These are phyloP conservation scores for Auricularia auricula-judae DNA, from an alignment of 768 basidiomycete genomes.

Conservation along the genomic window DNA sequence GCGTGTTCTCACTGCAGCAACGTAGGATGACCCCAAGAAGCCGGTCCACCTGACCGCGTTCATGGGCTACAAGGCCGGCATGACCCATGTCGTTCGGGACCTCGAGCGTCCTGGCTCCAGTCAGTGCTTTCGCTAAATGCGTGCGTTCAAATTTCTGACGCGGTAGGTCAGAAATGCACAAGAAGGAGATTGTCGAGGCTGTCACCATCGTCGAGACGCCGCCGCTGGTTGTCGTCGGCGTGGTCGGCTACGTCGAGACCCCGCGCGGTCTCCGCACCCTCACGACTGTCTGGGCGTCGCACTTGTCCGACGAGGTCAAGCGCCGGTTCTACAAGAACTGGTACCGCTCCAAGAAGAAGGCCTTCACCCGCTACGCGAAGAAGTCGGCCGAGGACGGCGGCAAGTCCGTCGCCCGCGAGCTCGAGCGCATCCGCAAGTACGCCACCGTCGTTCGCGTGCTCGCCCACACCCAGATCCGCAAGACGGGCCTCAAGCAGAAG, in stretches of 20 bases:
- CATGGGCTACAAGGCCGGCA: conserved; percentile 99
- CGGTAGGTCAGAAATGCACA: conserved; percentile 84
- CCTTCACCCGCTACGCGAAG: conserved; percentile 99
- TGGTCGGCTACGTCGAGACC: conserved; percentile 99
- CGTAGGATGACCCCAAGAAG: conserved; percentile 97
- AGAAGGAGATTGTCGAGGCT: conserved; percentile 97
- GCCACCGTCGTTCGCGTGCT: conserved; percentile 99
- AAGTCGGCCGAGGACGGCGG: conserved; percentile 94
- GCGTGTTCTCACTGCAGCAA: background rate
- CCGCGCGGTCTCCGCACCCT: conserved; percentile 97
- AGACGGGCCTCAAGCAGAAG: conserved; percentile 97
- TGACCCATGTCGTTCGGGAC: conserved; percentile 99
- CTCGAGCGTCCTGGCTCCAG: conserved; percentile 99
- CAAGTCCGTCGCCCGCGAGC: conserved; percentile 85
- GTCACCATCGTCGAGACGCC: conserved; percentile 95
- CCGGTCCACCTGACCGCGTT: conserved; percentile 96
- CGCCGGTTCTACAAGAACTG: conserved; percentile 99
- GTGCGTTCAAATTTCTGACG: background rate
- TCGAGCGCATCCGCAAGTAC: conserved; percentile 99
- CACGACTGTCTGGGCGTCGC: conserved; percentile 97
- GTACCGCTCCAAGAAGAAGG: conserved; percentile 99
- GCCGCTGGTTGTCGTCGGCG: conserved; percentile 91
- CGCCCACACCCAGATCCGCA: conserved; percentile 97
- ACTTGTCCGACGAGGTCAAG: conserved; percentile 95
- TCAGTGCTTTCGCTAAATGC: conserved; percentile 33